A percentile compares a stretch with the other conserved stretches of the same genome.
phyloP scores from a whole-genome alignment of 805 yeast genomes.

The Candida chilensis region DNA sequence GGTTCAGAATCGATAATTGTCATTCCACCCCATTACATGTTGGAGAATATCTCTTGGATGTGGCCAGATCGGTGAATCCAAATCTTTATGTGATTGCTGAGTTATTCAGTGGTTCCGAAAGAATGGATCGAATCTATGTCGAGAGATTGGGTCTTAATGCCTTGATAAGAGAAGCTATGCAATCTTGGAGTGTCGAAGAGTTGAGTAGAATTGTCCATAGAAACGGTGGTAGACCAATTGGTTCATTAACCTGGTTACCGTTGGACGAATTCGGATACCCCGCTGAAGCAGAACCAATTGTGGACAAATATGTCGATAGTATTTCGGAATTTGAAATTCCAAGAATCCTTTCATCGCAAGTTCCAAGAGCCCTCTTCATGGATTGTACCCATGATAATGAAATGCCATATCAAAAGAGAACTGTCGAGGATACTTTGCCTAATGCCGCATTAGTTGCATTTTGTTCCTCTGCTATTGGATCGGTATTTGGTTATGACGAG shows the following conservation, averaged over 20 bases:
- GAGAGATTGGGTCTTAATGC: conserved; percentile 87
- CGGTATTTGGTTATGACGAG: conserved; percentile 92
- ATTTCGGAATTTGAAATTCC: conserved; percentile 65
- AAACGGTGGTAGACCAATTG: conserved; percentile 95
- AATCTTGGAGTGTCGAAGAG: conserved; percentile 84
- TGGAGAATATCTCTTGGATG: conserved; percentile 80
- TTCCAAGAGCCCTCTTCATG: conserved; percentile 95
- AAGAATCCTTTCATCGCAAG: conserved; percentile 49
- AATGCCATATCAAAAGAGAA: conserved; percentile 80
- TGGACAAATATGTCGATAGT: conserved; percentile 15
- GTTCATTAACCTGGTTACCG: conserved; percentile 78
- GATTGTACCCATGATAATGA: conserved; percentile 97
- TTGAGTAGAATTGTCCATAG: conserved; percentile 78
- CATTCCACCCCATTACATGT: conserved; percentile 96
- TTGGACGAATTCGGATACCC: conserved; percentile 68
- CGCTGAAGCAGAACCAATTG: conserved; percentile 29
- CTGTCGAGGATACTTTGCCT: conserved; percentile 89
- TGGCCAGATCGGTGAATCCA: conserved; percentile 79
- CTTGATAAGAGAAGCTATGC: conserved; percentile 94
- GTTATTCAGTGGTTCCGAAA: conserved; percentile 87
- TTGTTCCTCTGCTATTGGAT: conserved; percentile 90
- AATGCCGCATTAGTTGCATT: conserved; percentile 91
- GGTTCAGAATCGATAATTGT: conserved; percentile 90
- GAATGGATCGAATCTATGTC: conserved; percentile 81
- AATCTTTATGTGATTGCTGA: conserved; percentile 91